Base-by-base conservation (phyloP, 164 flowering plant genomes). In the Aristolochia fimbriata region DNA sequence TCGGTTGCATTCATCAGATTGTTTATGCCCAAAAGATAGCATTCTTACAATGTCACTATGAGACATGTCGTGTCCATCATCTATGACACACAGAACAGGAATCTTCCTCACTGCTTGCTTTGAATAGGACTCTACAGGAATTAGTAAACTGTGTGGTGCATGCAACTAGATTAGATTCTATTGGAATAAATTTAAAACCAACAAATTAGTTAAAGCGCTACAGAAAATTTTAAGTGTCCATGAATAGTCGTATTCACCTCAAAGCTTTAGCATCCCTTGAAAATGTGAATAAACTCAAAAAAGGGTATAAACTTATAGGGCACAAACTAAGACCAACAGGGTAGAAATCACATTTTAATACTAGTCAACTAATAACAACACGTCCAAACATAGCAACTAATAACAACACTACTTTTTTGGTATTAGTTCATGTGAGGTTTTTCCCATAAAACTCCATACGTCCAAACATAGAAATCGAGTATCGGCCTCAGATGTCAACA, bases 1-100 rank as follows among this genome's bases (percentile, higher is more conserved):
- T 15, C 65, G 70, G 65, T 83, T 79, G 73, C 74, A 70, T 49
- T 24, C 67, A 59, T 76, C 78, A 50, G 82, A 77, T 68, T 64
- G 72, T 63, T 66, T 67, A 64, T 71, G 83, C 19, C 88, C 88
- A 60, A 81, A 78, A 62, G 78, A 74, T 21, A 75, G 61, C 85
- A 83, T 81, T 50, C 70, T 74, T 53, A 64, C 37, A 27, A 81
- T 67, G 47, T 79, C 88, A 14, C 69, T 30, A 64, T 81, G 85
- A 16, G 73, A 76, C 88, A 83, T 81, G 58, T 85, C 88, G 68
- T 64, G 65, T 25, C 88, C 88, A 71, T 83, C 78, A 65, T 83
- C 88, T 23, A 76, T 65, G 61, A 83, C 54, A 17, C 74, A 74
- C 59, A 83, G 61, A 73, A 83, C 69, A 52, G 85, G 88, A 53